Conservation (phyloP, 768 basidiomycete genomes). For the Agaricus subrufescens region DNA sequence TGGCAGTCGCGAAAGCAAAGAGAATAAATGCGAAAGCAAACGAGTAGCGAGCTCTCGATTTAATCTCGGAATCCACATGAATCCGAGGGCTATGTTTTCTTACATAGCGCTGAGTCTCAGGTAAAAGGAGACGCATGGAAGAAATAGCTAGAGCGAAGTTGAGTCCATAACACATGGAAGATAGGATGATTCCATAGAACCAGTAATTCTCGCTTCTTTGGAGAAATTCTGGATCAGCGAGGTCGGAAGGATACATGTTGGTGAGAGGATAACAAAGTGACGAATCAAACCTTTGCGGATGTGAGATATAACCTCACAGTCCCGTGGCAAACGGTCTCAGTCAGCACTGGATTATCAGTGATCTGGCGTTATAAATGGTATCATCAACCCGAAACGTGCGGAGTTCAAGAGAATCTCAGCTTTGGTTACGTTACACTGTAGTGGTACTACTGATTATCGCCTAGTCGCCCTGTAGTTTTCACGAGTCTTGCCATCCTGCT, state of each 20-base stretch:
- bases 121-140: background rate
- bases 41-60: background rate
- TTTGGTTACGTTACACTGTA: no score
- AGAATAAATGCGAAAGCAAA: background rate
- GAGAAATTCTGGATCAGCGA: background rate
- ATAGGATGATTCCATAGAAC: slow-evolving; percentile 4
- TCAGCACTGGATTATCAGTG: no score
- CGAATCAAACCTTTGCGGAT: no score
- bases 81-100: no score
- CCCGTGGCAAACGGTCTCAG: no score
- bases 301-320: no score
- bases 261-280: background rate
- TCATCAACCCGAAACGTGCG: no score
- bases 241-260: background rate
- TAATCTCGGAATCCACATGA: background rate
- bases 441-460: no score
- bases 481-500: no score
- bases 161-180: background rate
- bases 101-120: background rate
- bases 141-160: background rate
- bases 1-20: background rate
- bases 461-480: no score
- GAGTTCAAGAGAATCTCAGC: no score
- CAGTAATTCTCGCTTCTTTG: background rate
- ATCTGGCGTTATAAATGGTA: no score